Conservation (phyloP, 2,329 filamentous ascomycete species). For the Hymenoscyphus fraxineus region DNA sequence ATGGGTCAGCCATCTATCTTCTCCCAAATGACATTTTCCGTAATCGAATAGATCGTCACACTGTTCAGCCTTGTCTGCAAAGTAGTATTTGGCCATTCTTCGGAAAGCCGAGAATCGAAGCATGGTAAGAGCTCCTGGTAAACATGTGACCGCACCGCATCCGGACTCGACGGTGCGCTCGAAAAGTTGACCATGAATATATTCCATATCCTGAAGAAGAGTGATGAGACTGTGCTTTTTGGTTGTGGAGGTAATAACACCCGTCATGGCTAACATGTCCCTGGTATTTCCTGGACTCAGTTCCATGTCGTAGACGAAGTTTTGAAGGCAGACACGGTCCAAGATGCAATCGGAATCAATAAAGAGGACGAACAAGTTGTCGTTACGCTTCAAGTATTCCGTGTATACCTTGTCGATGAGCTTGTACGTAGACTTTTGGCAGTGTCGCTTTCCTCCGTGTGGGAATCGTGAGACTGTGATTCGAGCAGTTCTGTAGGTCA, state of each 20-base stretch:
- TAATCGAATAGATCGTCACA: constrained; percentile 96
- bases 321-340: constrained; percentile 86
- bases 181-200: constrained; percentile 93
- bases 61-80: constrained; percentile 92
- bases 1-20: constrained; percentile 96
- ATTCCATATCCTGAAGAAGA: constrained; percentile 95
- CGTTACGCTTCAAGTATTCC: constrained; percentile 79
- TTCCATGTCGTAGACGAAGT: constrained; percentile 99
- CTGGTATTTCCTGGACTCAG: constrained; percentile 86
- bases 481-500: constrained; percentile 75
- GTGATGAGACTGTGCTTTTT: constrained; percentile 86
- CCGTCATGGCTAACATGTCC: constrained; percentile 96
- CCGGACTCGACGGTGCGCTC: constrained; percentile 93
- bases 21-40: constrained; percentile 89
- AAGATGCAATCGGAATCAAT: constrained; percentile 97
- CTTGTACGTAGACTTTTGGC: constrained; percentile 88
- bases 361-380: constrained; percentile 92
- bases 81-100: constrained; percentile 97
- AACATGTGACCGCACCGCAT: constrained; percentile 88
- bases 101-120: constrained; percentile 93
- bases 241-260: constrained; percentile 92
- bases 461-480: constrained; percentile 90
- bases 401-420: constrained; percentile 91
- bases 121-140: constrained; percentile 93
- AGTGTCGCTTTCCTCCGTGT: constrained; percentile 90